These are phyloP conservation scores for Annulohypoxylon stygium DNA, from an alignment of 495 filamentous ascomycete species.

Conservation along the genomic window DNA sequence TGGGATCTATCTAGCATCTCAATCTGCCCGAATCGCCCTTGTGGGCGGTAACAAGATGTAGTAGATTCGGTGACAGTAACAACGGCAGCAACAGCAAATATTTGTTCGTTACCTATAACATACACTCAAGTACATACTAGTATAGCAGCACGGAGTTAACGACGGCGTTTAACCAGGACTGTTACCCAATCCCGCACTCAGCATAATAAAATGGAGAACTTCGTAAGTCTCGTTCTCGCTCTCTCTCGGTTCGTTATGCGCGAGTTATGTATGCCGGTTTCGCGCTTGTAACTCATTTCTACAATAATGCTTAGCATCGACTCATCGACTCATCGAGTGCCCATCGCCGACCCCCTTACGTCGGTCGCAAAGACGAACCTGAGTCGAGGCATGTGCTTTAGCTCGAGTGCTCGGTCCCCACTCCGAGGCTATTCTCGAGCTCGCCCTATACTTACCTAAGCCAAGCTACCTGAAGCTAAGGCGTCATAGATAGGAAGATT, in stretches of 20 bases:
- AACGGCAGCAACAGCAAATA: no score
- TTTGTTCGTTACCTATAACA: no score
- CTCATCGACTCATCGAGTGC: not conserved
- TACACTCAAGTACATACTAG: not conserved
- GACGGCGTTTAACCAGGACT: not conserved
- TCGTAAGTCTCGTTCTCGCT: constrained; percentile 29
- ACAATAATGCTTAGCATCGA: not conserved
- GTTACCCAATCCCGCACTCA: not conserved
- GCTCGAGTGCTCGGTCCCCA: constrained; percentile 4
- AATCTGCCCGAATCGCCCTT: constrained; percentile 3
- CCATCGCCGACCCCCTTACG: constrained; percentile 10
- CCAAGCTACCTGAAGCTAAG: not conserved
- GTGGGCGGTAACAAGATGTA: not conserved
- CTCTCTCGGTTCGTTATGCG: constrained; percentile 24
- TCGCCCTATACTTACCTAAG: not conserved
- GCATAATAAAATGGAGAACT: not conserved
- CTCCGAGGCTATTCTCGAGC: not conserved
- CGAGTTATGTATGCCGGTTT: constrained; percentile 24
- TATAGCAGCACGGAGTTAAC: not conserved
- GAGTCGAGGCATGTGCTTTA: constrained; percentile 5
- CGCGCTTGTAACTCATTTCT: not conserved
- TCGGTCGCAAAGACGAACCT: constrained; percentile 10
- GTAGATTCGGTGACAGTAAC: no score
- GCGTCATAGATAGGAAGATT: not conserved
- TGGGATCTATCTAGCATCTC: constrained; percentile 9